Evolutionary conservation across 305 asterid genomes (phyloP).

Genomic region (Fraxinus xanthoxyloides): DNA sequence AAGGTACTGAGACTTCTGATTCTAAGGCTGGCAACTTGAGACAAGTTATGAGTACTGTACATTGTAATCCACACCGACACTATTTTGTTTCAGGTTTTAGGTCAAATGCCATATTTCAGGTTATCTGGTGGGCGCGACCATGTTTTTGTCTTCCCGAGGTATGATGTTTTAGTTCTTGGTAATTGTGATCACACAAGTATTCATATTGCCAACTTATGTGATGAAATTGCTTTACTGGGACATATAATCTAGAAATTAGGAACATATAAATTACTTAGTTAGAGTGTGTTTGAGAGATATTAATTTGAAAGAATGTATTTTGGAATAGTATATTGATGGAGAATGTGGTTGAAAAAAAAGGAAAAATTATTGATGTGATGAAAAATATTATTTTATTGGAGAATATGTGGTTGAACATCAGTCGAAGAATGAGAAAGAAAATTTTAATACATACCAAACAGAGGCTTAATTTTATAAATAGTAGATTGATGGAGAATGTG

Average conservation of each 20-base stretch:
- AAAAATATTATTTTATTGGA: too few species aligned
- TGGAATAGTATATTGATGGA: too few species aligned
- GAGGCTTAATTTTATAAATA: too few species aligned
- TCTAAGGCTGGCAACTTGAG: conserved; percentile 10
- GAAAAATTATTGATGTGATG: too few species aligned
- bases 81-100: conserved; percentile 74
- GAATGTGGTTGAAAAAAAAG: too few species aligned
- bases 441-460: too few species aligned
- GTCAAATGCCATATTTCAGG: conserved; percentile 97
- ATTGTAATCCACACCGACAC: conserved; percentile 27
- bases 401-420: too few species aligned
- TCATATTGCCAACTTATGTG: neutral
- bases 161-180: conserved; percentile 14
- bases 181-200: conserved; percentile 7
- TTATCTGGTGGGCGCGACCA: conserved; percentile 91
- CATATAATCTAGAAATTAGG: neutral
- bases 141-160: conserved; percentile 94
- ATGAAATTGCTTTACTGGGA: neutral
- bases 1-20: conserved; percentile 49
- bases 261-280: neutral
- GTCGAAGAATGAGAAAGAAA: too few species aligned
- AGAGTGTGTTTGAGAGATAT: too few species aligned
- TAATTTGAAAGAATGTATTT: too few species aligned
- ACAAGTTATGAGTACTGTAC: conserved; percentile 12
- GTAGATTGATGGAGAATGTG: too few species aligned